These are phyloP conservation scores for Vaccinium myrtillus DNA, from an alignment of 148 eudicot species.

Conservation along the genomic window DNA sequence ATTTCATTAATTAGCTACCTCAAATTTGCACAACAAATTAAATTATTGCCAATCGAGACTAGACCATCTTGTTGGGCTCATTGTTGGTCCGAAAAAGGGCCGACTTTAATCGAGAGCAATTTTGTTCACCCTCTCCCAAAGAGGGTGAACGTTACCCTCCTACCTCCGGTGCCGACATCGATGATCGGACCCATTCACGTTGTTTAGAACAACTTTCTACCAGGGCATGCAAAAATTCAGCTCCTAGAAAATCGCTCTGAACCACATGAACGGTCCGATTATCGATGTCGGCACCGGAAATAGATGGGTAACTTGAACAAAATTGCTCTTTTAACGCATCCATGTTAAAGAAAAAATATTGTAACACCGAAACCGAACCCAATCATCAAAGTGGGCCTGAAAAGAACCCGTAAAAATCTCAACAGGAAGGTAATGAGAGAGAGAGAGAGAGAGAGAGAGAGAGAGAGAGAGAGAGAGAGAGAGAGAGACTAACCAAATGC, in stretches of 20 bases:
- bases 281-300: no score
- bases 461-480: background rate
- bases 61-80: background rate
- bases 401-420: background rate
- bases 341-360: background rate
- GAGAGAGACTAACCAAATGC: slow-evolving; percentile 1
- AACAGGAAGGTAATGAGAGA: background rate
- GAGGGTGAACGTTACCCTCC: no score
- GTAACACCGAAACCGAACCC: background rate
- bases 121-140: no score
- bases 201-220: no score
- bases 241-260: no score
- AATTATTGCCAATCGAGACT: background rate
- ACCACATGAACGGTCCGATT: no score
- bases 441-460: background rate
- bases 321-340: background rate
- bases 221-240: no score
- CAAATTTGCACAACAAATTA: background rate
- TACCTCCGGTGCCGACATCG: no score
- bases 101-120: no score
- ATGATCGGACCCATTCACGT: no score
- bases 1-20: background rate
- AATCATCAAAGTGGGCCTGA: background rate
- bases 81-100: background rate
- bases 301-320: no score